These are phyloP conservation scores for Russula griseocarnosa DNA, from an alignment of 768 basidiomycete species.

Conservation along the genomic window DNA sequence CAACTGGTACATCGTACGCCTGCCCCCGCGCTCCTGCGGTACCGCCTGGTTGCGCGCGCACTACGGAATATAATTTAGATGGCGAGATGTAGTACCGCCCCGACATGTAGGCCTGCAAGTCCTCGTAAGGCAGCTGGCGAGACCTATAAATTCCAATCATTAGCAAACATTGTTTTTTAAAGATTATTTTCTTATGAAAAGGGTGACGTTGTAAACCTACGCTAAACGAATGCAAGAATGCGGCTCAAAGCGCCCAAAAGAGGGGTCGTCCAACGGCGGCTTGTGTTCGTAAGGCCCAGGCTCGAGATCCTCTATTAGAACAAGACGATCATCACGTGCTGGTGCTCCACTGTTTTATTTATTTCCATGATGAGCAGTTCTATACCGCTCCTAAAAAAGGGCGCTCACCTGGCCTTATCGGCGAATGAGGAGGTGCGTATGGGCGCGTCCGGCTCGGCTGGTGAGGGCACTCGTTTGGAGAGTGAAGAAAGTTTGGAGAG, in stretches of 20 bases:
- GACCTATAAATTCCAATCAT: constrained; percentile 44
- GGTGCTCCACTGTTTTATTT: constrained; percentile 21
- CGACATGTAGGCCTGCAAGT: constrained; percentile 72
- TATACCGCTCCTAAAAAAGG: neutral
- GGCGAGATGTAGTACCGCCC: constrained; percentile 88
- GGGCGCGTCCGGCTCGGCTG: constrained; percentile 4
- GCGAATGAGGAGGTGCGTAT: constrained; percentile 28
- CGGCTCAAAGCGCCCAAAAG: constrained; percentile 79
- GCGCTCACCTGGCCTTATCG: constrained; percentile 27
- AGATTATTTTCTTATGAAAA: neutral
- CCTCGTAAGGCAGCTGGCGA: constrained; percentile 67
- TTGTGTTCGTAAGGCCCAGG: constrained; percentile 76
- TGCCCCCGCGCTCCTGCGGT: constrained; percentile 35
- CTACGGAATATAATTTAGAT: constrained; percentile 81
- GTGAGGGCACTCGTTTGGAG: constrained; percentile 26
- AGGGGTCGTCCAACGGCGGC: constrained; percentile 65
- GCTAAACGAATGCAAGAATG: constrained; percentile 82
- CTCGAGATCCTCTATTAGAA: constrained; percentile 70
- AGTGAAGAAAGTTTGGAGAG: constrained; percentile 48
- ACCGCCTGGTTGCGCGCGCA: constrained; percentile 71
- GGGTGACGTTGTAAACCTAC: constrained; percentile 46
- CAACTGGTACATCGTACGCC: constrained; percentile 86
- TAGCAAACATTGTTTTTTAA: neutral
- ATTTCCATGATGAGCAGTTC: constrained; percentile 9
- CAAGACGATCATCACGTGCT: constrained; percentile 56